These are phyloP conservation scores for Yamadazyma conglobata DNA, from an alignment of 1,139 yeast species.

Conservation along the genomic window DNA sequence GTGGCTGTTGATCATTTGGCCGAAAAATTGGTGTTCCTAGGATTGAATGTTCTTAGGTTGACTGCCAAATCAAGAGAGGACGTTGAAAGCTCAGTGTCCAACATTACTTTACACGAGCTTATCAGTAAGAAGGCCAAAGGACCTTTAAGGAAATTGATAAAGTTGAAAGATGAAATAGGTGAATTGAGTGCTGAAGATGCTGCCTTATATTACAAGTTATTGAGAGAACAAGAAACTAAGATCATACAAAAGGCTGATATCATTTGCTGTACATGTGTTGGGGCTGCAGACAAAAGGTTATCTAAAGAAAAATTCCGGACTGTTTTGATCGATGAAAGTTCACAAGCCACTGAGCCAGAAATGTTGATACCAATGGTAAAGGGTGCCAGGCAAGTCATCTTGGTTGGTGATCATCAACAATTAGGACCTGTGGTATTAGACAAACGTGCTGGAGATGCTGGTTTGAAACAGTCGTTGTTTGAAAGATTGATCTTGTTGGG, in stretches of 20 bases:
- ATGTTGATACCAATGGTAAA: slow-evolving; percentile 82
- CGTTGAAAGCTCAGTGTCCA: slow-evolving; percentile 59
- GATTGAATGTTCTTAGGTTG: slow-evolving; percentile 72
- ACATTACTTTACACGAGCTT: slow-evolving; percentile 51
- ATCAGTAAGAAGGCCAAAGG: slow-evolving; percentile 49
- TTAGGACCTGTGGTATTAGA: slow-evolving; percentile 87
- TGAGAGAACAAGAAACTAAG: slow-evolving; percentile 37
- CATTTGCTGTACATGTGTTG: slow-evolving; percentile 88
- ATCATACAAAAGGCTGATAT: slow-evolving; percentile 66
- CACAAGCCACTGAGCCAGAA: slow-evolving; percentile 94
- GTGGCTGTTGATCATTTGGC: slow-evolving; percentile 94
- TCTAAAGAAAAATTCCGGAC: slow-evolving; percentile 57
- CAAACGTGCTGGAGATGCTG: slow-evolving; percentile 79
- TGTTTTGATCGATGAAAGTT: slow-evolving; percentile 86
- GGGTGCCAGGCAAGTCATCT: slow-evolving; percentile 83
- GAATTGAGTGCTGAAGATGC: slow-evolving; percentile 62
- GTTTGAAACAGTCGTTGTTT: slow-evolving; percentile 78
- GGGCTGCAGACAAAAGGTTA: slow-evolving; percentile 78
- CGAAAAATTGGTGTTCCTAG: slow-evolving; percentile 59
- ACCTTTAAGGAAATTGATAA: slow-evolving; percentile 55
- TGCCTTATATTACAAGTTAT: slow-evolving; percentile 23
- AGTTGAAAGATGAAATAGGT: slow-evolving; percentile 62
- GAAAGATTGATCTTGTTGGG: slow-evolving; percentile 85
- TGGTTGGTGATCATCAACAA: slow-evolving; percentile 96
- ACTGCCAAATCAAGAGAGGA: slow-evolving; percentile 80